Evolutionary conservation across 2,329 filamentous ascomycete species (phyloP), one percentile per base, ranked within the genome.

Genomic region (Fusarium oxysporum): DNA sequence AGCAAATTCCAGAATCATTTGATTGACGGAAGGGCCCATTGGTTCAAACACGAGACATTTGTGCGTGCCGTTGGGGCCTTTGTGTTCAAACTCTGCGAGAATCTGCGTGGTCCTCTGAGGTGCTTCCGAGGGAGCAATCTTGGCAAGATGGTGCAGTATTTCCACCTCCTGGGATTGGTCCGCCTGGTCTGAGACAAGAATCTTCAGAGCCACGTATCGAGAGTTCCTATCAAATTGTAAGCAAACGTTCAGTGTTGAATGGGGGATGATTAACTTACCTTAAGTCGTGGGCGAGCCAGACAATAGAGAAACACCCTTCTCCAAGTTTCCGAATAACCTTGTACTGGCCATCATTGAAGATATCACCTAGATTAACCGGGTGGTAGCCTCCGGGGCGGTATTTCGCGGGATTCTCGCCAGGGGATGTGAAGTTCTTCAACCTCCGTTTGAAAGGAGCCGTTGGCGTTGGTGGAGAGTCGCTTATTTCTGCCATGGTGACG

Each of bases 271-370:
- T 75, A 75, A 56, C 79, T 76, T 21, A 80, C 77, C 5, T 51
- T 1, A 25, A 9, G 30, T 83, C 81, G 45, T 58, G 74, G 30
- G 81, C 84, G 43, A 86, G 79, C 85, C 84, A 87, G 30, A 86
- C 84, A 1, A 84, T 87, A 3, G 83, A 85, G 70, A 76, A 85
- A 8, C 81, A 80, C 30, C 85, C 84, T 40, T 79, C 83, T 40
- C 85, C 84, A 38, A 86, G 77, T 72, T 87, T 86, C 53, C 84
- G 79, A 41, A 84, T 73, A 40, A 86, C 75, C 59, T 80, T 80
- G 70, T 86, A 87, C 38, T 82, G 81, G 25, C 78, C 81, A 64
- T 81, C 63, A 8, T 58, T 79, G 68, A 86, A 85, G 3, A 72
- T 63, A 56, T 86, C 82, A 23, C 83, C 83, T 10, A 87, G 77